Base-by-base conservation (phyloP, 2,329 filamentous ascomycete genomes). In the Berkeleyomyces basicola region DNA sequence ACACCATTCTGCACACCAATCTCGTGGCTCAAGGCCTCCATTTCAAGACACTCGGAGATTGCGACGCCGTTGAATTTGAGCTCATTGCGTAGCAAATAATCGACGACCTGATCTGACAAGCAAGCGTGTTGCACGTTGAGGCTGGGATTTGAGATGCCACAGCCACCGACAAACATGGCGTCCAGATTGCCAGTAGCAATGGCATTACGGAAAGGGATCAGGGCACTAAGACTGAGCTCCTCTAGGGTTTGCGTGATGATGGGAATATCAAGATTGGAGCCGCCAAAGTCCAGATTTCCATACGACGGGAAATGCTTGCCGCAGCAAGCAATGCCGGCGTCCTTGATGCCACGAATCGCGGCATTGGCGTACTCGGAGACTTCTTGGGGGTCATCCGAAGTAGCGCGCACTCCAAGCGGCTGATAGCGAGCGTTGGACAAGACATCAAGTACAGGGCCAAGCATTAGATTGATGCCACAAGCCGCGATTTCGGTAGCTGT, bases 231-330 rank as follows among this genome's bases (percentile, higher is more conserved):
- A 67, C 90, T 95, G 53, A 97, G 78, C 69, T 96, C 91, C 70
- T 96, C 92, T 10, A 96, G 74, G 0, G 91, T 95, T 71, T 97
- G 91, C 0, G 90, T 96, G 68, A 97, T 96, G 65, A 95, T 93
- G 11, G 92, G 92, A 39, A 97, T 90, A 69, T 96, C 91, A 33
- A 95, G 76, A 58, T 88, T 91, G 3, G 90, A 95, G 10, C 90
- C 91, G 1, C 95, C 81, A 68, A 96, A 96, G 71, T 96, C 91
- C 16, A 97, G 78, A 69, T 96, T 96, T 40, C 92, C 92, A 70
- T 96, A 97, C 0, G 90, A 96, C 3, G 92, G 92, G 68, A 97
- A 96, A 72, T 97, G 92, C 72, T 97, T 97, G 63, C 92, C 92
- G 70, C 93, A 90, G 0, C 90, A 95, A 2, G 86, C 88, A 55